Evolutionary conservation across 140 eudicot species (phyloP).

Genomic region (Erigeron philadelphicus): DNA sequence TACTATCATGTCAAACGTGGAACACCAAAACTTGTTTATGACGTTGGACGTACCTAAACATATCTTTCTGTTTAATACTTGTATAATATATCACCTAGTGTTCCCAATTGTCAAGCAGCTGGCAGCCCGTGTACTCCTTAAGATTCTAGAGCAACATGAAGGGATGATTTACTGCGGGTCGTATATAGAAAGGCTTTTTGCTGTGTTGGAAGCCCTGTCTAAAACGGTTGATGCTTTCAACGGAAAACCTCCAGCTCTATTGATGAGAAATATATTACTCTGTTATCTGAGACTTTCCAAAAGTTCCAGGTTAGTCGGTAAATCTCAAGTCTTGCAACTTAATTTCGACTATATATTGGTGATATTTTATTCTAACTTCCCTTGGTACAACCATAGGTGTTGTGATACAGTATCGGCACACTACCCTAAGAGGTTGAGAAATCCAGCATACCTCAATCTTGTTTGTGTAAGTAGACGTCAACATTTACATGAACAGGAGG

Average conservation of each 20-base stretch:
- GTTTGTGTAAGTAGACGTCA: constrained; percentile 28
- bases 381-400: constrained; percentile 21
- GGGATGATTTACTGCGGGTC: constrained; percentile 21
- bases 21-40: not conserved
- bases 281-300: constrained; percentile 26
- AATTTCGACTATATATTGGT: not conserved
- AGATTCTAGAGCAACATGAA: constrained; percentile 24
- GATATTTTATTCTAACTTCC: not conserved
- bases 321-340: not conserved
- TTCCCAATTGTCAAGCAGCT: constrained; percentile 15
- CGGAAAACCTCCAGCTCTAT: not conserved
- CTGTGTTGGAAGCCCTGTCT: constrained; percentile 7
- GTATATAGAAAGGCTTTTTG: constrained; percentile 9
- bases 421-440: constrained; percentile 23
- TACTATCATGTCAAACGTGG: no score
- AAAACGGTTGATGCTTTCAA: constrained; percentile 19
- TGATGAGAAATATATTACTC: constrained; percentile 24
- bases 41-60: not conserved
- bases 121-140: constrained; percentile 28
- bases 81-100: not conserved
- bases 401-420: not conserved
- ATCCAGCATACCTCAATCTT: constrained; percentile 14
- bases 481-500: no score
- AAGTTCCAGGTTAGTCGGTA: constrained; percentile 28
- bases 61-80: not conserved